Evolutionary conservation across 2,329 filamentous ascomycete genomes (phyloP), one percentile per base, ranked within the genome.

Genomic region (Diaporthe australafricana): DNA sequence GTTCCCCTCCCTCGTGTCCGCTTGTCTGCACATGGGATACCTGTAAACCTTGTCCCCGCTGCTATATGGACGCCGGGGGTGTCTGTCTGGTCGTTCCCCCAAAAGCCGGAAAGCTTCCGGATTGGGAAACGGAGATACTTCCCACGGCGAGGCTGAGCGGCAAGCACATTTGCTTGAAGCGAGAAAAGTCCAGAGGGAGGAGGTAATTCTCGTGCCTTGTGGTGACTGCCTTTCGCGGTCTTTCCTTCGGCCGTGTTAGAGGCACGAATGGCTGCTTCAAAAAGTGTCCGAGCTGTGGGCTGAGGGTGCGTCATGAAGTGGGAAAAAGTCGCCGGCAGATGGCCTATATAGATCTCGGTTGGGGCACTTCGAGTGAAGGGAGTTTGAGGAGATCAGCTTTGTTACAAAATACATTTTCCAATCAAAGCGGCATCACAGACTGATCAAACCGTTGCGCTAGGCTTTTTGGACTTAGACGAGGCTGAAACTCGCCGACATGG

Each of bases 271-370:
- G 32, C 8, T 3, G 11, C 42, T 35, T 30, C 27, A 35, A 70
- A 72, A 72, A 56, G 70, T 72, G 30, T 72, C 70, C 70, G 70
- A 70, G 66, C 20, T n/a, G 66, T 42, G n/a, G 47, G 20, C 38
- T 35, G 38, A 47, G 30, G 50, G 16, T 52, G 47, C n/a, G 47
- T 47, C 68, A 67, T 56, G 56, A 55, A 7, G 20, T 25, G 25
- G 9, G 32, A 20, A 48, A 70, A 70, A 70, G 68, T 70, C 68
- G 47, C 68, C 68, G 68, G 57, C 57, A 57, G 53, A 60, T n/a
- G 55, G 56, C 35, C 11, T 70, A 67, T 55, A 40, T 70, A 47
- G 48, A 35, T 67, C 5, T 42, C 27, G 25, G 25, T 25, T n/a
- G 14, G 27, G n/a, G 8, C 32, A 5, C 16, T 69, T 22, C 53